Evolutionary conservation across 164 flowering plant genomes (phyloP).

Genomic region (Vitis rupestris): DNA sequence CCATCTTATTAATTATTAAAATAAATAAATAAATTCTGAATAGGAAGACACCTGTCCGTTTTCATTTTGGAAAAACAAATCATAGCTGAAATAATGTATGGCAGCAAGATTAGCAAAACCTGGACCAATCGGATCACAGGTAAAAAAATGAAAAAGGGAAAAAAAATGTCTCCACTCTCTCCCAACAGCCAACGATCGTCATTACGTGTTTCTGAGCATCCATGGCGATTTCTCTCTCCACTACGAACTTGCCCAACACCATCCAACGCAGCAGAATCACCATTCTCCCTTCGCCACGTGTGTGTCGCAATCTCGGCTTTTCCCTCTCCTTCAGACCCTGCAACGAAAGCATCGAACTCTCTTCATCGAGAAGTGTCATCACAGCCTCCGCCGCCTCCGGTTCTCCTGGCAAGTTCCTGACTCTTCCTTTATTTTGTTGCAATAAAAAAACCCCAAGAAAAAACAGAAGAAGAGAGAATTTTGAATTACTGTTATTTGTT

Average conservation of each 20-base stretch:
- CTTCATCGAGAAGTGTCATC: constrained; percentile 7
- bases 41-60: too few species aligned
- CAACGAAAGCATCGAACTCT: constrained; percentile 8
- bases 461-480: background rate
- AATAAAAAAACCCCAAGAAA: background rate
- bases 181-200: constrained; percentile 1
- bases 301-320: constrained; percentile 5
- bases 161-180: too few species aligned
- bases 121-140: background rate
- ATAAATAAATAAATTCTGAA: too few species aligned
- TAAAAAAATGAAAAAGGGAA: background rate
- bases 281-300: constrained; percentile 2
- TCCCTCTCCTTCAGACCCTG: background rate
- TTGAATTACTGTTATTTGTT: too few species aligned
- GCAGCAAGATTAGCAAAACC: too few species aligned
- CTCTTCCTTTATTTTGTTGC: background rate
- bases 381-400: constrained; percentile 34
- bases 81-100: too few species aligned
- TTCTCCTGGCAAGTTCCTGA: constrained; percentile 33
- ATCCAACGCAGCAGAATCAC: constrained; percentile 5
- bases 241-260: constrained; percentile 1
- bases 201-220: background rate
- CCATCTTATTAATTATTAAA: too few species aligned
- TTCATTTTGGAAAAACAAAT: too few species aligned
- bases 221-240: constrained; percentile 30